Percentiles rank a stretch among this genome's conserved stretches.
Conservation (phyloP, 306 rosid genomes). For the Vigna radiata region DNA sequence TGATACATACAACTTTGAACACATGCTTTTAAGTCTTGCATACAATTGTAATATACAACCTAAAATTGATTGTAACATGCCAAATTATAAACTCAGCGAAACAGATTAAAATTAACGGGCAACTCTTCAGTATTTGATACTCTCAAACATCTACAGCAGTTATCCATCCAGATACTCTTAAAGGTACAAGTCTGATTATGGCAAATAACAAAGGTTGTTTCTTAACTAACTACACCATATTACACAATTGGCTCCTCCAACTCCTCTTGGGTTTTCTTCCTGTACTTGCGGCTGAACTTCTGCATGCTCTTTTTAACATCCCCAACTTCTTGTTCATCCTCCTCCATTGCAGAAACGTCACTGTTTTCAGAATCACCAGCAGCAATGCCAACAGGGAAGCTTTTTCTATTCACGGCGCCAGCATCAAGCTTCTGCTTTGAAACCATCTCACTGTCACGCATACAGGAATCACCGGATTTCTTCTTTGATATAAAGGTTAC, state of each 20-base stretch:
- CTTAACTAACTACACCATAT: background rate
- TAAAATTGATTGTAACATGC: background rate
- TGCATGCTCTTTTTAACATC: constrained; percentile 52
- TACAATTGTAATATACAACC: too few species aligned
- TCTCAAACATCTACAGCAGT: background rate
- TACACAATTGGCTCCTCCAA: constrained; percentile 51
- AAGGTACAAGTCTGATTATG: background rate
- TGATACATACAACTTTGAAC: too few species aligned
- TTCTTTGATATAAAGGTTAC: constrained; percentile 80
- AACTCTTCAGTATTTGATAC: background rate
- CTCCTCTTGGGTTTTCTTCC: constrained; percentile 58
- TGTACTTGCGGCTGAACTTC: constrained; percentile 67
- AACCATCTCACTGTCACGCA: constrained; percentile 59
- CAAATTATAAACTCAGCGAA: background rate
- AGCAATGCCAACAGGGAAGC: constrained; percentile 57
- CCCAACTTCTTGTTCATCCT: constrained; percentile 67
- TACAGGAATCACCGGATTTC: constrained; percentile 66
- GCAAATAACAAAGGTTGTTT: constrained; percentile 34
- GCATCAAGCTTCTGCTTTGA: constrained; percentile 53
- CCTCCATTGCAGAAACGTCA: constrained; percentile 89
- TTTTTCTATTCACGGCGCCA: constrained; percentile 43
- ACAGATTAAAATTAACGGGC: background rate
- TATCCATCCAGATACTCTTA: constrained; percentile 22
- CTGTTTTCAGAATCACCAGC: constrained; percentile 55
- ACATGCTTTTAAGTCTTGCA: too few species aligned